These are phyloP conservation scores for Mortierella sp. DNA, from an alignment of 371 early-diverging fungal genomes.

Conservation along the genomic window DNA sequence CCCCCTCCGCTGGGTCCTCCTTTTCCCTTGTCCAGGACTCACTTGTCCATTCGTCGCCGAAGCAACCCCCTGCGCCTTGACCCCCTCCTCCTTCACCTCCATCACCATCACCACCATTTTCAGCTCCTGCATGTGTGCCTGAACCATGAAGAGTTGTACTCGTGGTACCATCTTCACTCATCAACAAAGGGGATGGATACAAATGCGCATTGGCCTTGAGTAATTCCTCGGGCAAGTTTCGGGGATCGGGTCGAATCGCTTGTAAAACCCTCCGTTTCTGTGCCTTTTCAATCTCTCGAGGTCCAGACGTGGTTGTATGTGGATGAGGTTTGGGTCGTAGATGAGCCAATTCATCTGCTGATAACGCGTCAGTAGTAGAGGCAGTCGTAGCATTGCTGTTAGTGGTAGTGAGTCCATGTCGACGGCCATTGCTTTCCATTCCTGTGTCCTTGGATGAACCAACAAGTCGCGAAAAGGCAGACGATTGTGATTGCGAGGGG, in stretches of 20 bases:
- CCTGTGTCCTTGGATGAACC: constrained; percentile 3
- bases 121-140: neutral
- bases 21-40: no score
- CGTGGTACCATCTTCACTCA: no score
- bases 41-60: no score
- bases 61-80: no score
- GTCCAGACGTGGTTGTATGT: constrained; percentile 30
- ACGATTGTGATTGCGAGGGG: constrained; percentile 3
- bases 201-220: neutral
- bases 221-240: constrained; percentile 40
- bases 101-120: neutral
- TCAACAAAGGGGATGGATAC: no score
- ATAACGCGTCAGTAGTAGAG: neutral
- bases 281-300: constrained; percentile 32
- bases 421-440: neutral
- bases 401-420: constrained; percentile 1
- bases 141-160: neutral
- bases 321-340: constrained; percentile 39
- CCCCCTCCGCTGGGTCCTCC: neutral
- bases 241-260: constrained; percentile 42
- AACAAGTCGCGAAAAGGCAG: constrained; percentile 16
- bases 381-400: neutral
- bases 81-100: constrained; percentile 1
- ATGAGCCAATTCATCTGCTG: constrained; percentile 22
- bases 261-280: constrained; percentile 29